Base-by-base conservation (phyloP, 2,329 filamentous ascomycete species). In the Trematosphaeria pertusa region DNA sequence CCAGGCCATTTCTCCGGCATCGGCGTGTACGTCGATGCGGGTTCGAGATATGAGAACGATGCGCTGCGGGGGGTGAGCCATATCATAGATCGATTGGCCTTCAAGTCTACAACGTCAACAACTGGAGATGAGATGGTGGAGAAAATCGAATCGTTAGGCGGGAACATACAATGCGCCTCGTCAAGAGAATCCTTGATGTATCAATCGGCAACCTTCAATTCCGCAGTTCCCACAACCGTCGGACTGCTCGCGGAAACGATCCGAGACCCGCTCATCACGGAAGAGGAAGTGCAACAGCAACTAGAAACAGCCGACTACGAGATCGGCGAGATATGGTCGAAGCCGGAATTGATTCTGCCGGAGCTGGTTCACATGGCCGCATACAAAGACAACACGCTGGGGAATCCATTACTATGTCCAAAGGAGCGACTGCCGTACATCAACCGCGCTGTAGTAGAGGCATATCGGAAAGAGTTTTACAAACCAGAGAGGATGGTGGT, bases 121-220 rank as follows among this genome's bases (percentile, higher is more conserved):
- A 84, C 84, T 0, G 85, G 86, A 45, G 92, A 97, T 73, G 80
- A 91, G 59, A 94, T 97, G 86, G 78, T 96, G 15, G 91, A 96
- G 72, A 81, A 86, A 24, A 82, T 97, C 24, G 94, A 97, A 74
- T 87, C 86, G 0, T 79, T 99, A 3, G 94, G 94, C 26, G 94
- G 94, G 22, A 97, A 97, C 71, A 93, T 99, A 49, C 92, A 97
- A 75, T 99, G 94, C 75, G 92, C 93, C 9, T 97, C 92, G 1
- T 96, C 91, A 2, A 83, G 94, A 56, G 94, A 99, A 75, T 91
- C 91, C 46, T 84, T 99, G 75, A 99, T 99, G 94, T 99, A 99
- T 78, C 94, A 99, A 74, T 90, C 91, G 1, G 94, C 94, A 19
- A 97, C 92, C 21, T 99, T 99, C 83, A 99, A 99, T 78, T 87